phyloP scores from a whole-genome alignment of 345 rosid genomes.

The Noccaea caerulescens region DNA sequence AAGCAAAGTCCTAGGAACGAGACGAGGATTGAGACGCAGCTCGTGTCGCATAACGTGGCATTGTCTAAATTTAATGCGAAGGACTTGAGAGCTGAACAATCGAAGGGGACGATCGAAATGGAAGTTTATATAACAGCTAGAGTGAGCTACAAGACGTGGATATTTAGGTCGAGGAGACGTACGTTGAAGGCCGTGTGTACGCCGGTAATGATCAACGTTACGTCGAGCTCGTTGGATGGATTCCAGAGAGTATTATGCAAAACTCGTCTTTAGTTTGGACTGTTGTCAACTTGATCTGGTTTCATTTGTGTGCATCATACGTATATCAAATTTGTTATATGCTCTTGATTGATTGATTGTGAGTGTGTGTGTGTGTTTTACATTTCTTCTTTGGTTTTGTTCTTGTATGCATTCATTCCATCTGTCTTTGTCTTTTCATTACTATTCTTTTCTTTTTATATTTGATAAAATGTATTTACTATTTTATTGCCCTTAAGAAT shows the following conservation, averaged over 20 bases:
- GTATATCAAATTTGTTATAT: conserved; percentile 28
- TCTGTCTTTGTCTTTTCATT: conserved; percentile 5
- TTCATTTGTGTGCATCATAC: conserved; percentile 26
- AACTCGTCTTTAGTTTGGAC: conserved; percentile 48
- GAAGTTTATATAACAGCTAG: conserved; percentile 60
- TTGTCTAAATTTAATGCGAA: conserved; percentile 47
- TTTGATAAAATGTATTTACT: neutral
- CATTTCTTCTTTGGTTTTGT: conserved; percentile 7
- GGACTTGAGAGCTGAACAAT: conserved; percentile 53
- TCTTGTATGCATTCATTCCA: conserved; percentile 20
- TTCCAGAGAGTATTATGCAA: conserved; percentile 53
- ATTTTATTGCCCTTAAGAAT: conserved; percentile 2
- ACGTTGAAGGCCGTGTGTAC: conserved; percentile 56
- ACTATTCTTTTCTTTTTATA: neutral
- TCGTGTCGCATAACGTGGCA: conserved; percentile 54
- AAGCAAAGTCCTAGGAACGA: conserved; percentile 63
- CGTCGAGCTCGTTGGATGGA: conserved; percentile 43
- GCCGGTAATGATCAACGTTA: conserved; percentile 53
- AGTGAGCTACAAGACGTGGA: conserved; percentile 70
- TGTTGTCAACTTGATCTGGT: conserved; percentile 15
- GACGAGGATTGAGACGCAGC: conserved; percentile 55
- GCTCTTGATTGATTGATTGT: conserved; percentile 27
- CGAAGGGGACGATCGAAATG: conserved; percentile 52
- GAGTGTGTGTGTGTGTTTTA: neutral
- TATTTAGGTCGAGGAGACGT: conserved; percentile 53